These are phyloP conservation scores for Colletotrichum ledebouriae DNA, from an alignment of 2,329 filamentous ascomycete genomes.

Conservation along the genomic window DNA sequence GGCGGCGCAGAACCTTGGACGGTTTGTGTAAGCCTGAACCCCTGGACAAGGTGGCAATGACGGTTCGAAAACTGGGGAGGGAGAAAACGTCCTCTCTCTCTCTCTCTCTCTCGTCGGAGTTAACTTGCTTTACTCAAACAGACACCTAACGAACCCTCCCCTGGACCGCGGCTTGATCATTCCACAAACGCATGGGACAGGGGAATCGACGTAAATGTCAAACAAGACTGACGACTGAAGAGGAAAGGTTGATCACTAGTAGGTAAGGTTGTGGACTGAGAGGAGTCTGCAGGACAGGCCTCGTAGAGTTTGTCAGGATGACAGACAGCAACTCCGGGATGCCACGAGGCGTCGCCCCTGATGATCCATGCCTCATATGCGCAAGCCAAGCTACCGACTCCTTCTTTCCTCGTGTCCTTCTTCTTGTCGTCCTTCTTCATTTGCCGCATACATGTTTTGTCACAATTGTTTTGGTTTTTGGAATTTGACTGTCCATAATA, in stretches of 20 bases:
- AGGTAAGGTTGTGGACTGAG: background rate
- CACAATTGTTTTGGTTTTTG: background rate
- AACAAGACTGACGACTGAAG: background rate
- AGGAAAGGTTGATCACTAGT: background rate
- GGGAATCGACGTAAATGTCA: conserved; percentile 3
- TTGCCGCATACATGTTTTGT: conserved; percentile 8
- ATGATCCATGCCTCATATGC: background rate
- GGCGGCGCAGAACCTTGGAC: conserved; percentile 8
- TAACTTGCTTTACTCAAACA: background rate
- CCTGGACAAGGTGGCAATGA: conserved; percentile 23
- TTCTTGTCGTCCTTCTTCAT: too few species aligned
- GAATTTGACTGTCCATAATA: conserved; percentile 4
- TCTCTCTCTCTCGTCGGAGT: background rate
- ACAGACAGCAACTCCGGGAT: conserved; percentile 5
- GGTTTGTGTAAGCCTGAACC: background rate
- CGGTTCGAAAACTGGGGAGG: conserved; percentile 18
- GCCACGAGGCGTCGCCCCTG: conserved; percentile 28
- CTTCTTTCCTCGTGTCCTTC: too few species aligned
- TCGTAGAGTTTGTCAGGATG: conserved; percentile 4
- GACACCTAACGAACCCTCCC: background rate
- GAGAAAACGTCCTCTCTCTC: background rate
- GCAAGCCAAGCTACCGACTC: background rate
- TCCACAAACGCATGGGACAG: conserved; percentile 8
- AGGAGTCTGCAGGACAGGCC: conserved; percentile 1
- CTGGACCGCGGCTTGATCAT: conserved; percentile 5